A percentile compares a stretch with the other conserved stretches of the same genome.
phyloP scores from a whole-genome alignment of 768 basidiomycete genomes.

The Xerocomus potaroensis region DNA sequence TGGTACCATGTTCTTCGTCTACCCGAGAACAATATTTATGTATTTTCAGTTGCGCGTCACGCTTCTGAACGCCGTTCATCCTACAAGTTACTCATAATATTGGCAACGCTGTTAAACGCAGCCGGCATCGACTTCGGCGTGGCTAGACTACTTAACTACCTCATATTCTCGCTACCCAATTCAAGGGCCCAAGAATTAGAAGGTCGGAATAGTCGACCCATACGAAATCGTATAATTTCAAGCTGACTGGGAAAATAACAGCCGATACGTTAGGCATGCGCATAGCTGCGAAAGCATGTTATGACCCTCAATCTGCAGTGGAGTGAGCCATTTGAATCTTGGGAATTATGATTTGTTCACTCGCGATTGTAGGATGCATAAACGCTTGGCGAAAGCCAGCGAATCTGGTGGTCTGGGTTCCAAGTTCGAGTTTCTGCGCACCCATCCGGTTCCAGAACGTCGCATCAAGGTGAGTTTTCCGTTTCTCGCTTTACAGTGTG shows the following conservation, averaged over 20 bases:
- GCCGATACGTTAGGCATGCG: conserved; percentile 85
- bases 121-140: conserved; percentile 55
- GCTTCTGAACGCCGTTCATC: conserved; percentile 47
- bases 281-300: conserved; percentile 82
- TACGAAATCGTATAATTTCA: neutral
- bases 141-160: conserved; percentile 41
- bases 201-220: conserved; percentile 38
- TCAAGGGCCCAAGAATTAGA: conserved; percentile 79
- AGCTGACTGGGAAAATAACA: conserved; percentile 27
- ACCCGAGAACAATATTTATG: neutral
- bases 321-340: conserved; percentile 38
- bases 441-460: conserved; percentile 73
- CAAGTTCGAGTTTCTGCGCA: conserved; percentile 60
- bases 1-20: conserved; percentile 36
- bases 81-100: conserved; percentile 36
- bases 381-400: conserved; percentile 59
- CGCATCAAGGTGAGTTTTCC: conserved; percentile 59
- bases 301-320: conserved; percentile 72
- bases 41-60: conserved; percentile 51
- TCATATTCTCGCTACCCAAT: conserved; percentile 73
- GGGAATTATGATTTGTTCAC: neutral
- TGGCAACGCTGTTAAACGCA: conserved; percentile 42
- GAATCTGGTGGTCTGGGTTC: conserved; percentile 26
- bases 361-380: conserved; percentile 55
- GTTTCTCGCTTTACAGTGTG: neutral